Conservation (phyloP, 495 filamentous ascomycete species). For the Penicillium tannophilum region DNA sequence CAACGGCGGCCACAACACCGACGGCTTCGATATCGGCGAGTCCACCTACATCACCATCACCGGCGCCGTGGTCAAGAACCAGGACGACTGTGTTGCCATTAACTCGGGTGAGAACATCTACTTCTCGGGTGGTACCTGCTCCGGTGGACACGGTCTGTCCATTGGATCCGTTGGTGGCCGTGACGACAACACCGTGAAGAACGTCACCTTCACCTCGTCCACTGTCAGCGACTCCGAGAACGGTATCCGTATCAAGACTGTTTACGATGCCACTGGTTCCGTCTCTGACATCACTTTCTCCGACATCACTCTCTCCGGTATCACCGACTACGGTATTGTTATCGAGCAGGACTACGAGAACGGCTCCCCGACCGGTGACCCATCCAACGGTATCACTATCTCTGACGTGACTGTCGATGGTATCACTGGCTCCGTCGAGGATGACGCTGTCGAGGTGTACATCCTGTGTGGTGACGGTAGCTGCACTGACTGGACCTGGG, state of each 20-base stretch:
- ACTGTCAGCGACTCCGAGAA: slow-evolving; percentile 52
- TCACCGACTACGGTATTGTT: slow-evolving; percentile 56
- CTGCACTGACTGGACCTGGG: slow-evolving; percentile 29
- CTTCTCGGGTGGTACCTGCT: slow-evolving; percentile 49
- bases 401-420: slow-evolving; percentile 42
- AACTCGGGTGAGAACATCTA: slow-evolving; percentile 54
- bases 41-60: slow-evolving; percentile 55
- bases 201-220: slow-evolving; percentile 50
- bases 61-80: slow-evolving; percentile 59
- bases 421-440: slow-evolving; percentile 46
- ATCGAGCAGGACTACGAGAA: slow-evolving; percentile 67
- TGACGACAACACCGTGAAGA: slow-evolving; percentile 55
- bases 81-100: slow-evolving; percentile 68
- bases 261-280: slow-evolving; percentile 24
- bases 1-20: slow-evolving; percentile 61
- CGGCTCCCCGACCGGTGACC: slow-evolving; percentile 52
- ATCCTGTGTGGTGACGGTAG: slow-evolving; percentile 54
- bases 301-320: slow-evolving; percentile 24
- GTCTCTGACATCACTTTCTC: slow-evolving; percentile 28
- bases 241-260: slow-evolving; percentile 37
- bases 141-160: slow-evolving; percentile 60
- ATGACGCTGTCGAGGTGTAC: slow-evolving; percentile 40
- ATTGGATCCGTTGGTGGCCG: slow-evolving; percentile 65
- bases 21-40: slow-evolving; percentile 64
- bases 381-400: slow-evolving; percentile 60